Percentiles rank a stretch among this genome's conserved stretches.
Evolutionary conservation across 1,284 basidiomycete genomes (phyloP).

Genomic region (Grifola frondosa): DNA sequence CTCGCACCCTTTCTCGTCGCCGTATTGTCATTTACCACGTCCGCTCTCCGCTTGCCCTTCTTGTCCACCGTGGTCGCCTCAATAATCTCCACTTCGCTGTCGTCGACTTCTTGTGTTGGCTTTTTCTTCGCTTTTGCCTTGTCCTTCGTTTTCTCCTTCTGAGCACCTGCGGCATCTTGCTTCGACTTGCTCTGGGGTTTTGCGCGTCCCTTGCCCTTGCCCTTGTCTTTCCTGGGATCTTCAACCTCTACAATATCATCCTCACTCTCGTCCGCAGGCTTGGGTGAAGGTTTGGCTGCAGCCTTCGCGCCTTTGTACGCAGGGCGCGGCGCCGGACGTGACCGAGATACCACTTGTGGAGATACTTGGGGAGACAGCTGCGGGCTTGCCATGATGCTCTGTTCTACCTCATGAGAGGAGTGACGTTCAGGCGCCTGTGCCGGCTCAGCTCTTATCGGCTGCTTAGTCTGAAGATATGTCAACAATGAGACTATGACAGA

Average conservation of each 20-base stretch:
- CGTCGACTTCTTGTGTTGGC: slow-evolving; percentile 11
- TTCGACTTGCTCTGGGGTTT: slow-evolving; percentile 15
- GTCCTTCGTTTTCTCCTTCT: slow-evolving; percentile 23
- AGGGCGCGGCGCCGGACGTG: neutral
- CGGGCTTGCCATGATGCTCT: no score
- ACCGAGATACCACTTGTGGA: neutral
- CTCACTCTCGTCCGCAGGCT: slow-evolving; percentile 6
- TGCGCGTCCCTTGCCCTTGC: slow-evolving; percentile 11
- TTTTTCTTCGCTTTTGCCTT: slow-evolving; percentile 24
- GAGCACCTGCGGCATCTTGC: slow-evolving; percentile 8
- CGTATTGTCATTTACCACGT: slow-evolving; percentile 8
- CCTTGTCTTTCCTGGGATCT: slow-evolving; percentile 14
- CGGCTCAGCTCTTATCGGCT: no score
- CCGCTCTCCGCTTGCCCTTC: slow-evolving; percentile 35
- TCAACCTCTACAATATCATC: slow-evolving; percentile 18
- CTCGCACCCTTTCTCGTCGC: slow-evolving; percentile 11
- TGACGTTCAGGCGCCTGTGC: no score
- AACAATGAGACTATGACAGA: no score
- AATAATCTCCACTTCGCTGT: slow-evolving; percentile 17
- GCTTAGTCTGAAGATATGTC: no score
- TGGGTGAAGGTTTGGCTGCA: neutral
- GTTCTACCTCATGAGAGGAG: no score
- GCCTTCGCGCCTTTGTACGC: slow-evolving; percentile 2
- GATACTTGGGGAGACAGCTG: no score
- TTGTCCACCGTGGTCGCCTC: slow-evolving; percentile 12